A percentile compares a stretch with the other conserved stretches of the same genome.
phyloP scores from a whole-genome alignment of 2,329 filamentous ascomycete genomes.

The Penicillium sp. region DNA sequence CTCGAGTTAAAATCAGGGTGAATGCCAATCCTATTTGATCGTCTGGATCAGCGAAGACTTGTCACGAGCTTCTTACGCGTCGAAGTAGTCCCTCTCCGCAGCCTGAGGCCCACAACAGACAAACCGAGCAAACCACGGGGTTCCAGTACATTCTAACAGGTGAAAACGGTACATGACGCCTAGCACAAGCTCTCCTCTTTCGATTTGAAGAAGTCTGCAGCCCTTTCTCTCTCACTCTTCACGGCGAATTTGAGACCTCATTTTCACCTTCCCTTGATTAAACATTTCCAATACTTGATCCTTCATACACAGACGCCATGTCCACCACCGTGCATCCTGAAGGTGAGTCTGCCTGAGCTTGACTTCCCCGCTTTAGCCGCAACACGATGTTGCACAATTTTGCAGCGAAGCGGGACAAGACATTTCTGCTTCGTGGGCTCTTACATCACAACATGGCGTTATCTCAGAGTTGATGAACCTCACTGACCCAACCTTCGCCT shows the following conservation, averaged over 20 bases:
- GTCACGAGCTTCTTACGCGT: not conserved
- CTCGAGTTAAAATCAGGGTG: too few relatives aligned
- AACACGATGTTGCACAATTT: conserved; percentile 17
- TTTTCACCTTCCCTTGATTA: conserved; percentile 1
- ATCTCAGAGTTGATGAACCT: not conserved
- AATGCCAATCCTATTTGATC: too few relatives aligned
- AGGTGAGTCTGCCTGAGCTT: conserved; percentile 36
- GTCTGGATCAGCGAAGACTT: too few relatives aligned
- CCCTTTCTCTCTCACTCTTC: conserved; percentile 10
- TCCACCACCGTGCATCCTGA: conserved; percentile 38
- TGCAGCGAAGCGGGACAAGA: conserved; percentile 14
- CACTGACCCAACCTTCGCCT: not conserved
- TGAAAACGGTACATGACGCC: conserved; percentile 20
- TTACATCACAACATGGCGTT: too few relatives aligned
- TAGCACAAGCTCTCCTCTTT: conserved; percentile 16
- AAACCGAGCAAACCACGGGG: conserved; percentile 33
- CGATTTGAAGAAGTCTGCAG: conserved; percentile 9
- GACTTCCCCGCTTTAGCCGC: conserved; percentile 26
- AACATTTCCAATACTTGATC: not conserved
- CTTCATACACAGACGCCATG: conserved; percentile 17
- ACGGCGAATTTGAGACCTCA: not conserved
- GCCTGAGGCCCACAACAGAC: conserved; percentile 6
- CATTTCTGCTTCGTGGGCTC: conserved; percentile 1
- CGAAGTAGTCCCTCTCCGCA: not conserved
- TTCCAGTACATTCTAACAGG: conserved; percentile 41